A percentile compares a stretch with the other conserved stretches of the same genome.
Conservation (phyloP, 148 eudicot species). For the Spergularia bocconei region DNA sequence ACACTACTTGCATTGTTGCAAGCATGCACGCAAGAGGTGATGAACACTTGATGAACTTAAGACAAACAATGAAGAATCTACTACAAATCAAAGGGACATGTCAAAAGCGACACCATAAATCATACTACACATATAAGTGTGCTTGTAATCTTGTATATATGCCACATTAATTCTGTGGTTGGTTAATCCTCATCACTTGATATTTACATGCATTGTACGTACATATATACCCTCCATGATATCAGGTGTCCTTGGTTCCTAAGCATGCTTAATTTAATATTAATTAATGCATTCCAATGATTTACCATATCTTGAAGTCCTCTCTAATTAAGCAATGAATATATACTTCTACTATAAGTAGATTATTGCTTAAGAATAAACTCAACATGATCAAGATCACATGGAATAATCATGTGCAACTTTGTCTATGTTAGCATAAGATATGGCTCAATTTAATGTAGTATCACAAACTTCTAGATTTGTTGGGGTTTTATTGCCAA, state of each 20-base stretch:
- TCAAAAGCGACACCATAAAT: neutral
- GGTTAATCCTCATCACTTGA: neutral
- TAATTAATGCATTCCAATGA: constrained; percentile 2
- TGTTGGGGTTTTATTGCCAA: neutral
- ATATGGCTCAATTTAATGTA: constrained; percentile 4
- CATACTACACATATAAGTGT: too few relatives aligned
- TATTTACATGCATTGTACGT: neutral
- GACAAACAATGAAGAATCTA: neutral
- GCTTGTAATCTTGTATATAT: too few relatives aligned
- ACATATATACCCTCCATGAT: neutral
- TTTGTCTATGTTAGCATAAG: constrained; percentile 1
- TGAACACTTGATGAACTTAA: neutral
- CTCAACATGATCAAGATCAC: constrained; percentile 18
- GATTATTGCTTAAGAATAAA: constrained; percentile 11
- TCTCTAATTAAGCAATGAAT: constrained; percentile 2
- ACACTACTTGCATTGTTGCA: neutral
- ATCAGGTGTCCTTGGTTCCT: constrained; percentile 15
- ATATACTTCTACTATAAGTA: constrained; percentile 2
- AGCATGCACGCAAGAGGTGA: neutral
- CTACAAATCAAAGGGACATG: neutral
- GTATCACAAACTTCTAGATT: neutral
- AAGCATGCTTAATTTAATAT: constrained; percentile 15
- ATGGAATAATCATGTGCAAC: constrained; percentile 23
- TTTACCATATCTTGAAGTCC: constrained; percentile 15
- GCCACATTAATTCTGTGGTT: neutral